Evolutionary conservation across 2,329 filamentous ascomycete species (phyloP).

Genomic region (Coleophoma crateriformis): DNA sequence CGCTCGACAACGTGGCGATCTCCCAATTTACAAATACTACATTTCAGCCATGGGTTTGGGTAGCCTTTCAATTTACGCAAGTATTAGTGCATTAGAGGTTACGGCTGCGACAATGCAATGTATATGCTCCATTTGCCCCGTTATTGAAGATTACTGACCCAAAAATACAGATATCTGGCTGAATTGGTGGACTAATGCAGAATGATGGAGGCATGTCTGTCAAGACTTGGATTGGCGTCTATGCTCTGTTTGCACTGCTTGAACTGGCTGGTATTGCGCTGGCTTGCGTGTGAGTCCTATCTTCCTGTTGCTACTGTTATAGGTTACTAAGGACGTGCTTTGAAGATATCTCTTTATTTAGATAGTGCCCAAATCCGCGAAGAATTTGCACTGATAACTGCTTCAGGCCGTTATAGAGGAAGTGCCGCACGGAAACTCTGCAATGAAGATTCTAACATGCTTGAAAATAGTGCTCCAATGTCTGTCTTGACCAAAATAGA

Average conservation of each 20-base stretch:
- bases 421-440: not conserved
- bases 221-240: conserved; percentile 1
- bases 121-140: not conserved
- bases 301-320: too few species aligned
- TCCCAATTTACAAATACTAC: conserved; percentile 14
- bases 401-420: not conserved
- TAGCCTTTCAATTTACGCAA: conserved; percentile 6
- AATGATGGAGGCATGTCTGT: not conserved
- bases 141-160: not conserved
- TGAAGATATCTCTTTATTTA: not conserved
- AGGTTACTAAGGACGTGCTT: too few species aligned
- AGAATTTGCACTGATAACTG: not conserved
- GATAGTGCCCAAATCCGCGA: not conserved
- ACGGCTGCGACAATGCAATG: conserved; percentile 2
- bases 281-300: too few species aligned
- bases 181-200: not conserved
- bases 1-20: conserved; percentile 11
- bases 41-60: conserved; percentile 8
- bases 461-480: not conserved
- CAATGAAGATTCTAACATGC: not conserved
- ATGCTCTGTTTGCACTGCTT: not conserved
- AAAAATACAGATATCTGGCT: conserved; percentile 1
- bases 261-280: not conserved
- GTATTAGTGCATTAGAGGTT: conserved; percentile 8
- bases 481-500: conserved; percentile 38